Evolutionary conservation across 768 basidiomycete genomes (phyloP).

Genomic region (Xerocomellus dryophilus): DNA sequence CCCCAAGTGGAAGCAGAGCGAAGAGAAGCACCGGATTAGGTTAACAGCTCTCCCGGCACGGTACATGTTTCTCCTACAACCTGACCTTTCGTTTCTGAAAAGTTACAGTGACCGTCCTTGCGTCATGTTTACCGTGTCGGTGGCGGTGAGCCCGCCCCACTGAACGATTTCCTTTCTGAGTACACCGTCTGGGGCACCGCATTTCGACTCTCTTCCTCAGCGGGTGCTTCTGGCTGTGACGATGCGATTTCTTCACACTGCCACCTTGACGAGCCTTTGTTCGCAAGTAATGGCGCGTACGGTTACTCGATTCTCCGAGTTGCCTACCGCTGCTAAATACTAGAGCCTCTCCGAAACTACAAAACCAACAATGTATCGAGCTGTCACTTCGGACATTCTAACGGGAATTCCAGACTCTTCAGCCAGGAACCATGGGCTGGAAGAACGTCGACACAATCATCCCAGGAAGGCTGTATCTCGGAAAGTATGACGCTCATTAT

Average conservation of each 20-base stretch:
- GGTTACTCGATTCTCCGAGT: constrained; percentile 34
- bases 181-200: constrained; percentile 32
- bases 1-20: constrained; percentile 7
- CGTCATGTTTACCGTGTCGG: constrained; percentile 26
- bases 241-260: constrained; percentile 32
- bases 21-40: constrained; percentile 26
- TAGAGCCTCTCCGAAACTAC: constrained; percentile 27
- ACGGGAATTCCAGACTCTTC: constrained; percentile 29
- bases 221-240: constrained; percentile 34
- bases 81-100: constrained; percentile 9
- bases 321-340: constrained; percentile 22
- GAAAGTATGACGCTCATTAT: constrained; percentile 55
- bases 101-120: constrained; percentile 12
- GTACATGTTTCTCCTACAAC: constrained; percentile 5
- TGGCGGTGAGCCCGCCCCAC: constrained; percentile 33
- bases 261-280: constrained; percentile 24
- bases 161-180: constrained; percentile 21
- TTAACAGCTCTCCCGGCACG: constrained; percentile 15
- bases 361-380: constrained; percentile 33
- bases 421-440: constrained; percentile 41
- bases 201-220: constrained; percentile 23
- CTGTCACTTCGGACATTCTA: constrained; percentile 20
- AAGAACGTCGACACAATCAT: constrained; percentile 68
- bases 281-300: constrained; percentile 25
- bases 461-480: constrained; percentile 62